Evolutionary conservation across 2,329 filamentous ascomycete species (phyloP), one percentile per base, ranked within the genome.

Genomic region (Fusarium sp.): DNA sequence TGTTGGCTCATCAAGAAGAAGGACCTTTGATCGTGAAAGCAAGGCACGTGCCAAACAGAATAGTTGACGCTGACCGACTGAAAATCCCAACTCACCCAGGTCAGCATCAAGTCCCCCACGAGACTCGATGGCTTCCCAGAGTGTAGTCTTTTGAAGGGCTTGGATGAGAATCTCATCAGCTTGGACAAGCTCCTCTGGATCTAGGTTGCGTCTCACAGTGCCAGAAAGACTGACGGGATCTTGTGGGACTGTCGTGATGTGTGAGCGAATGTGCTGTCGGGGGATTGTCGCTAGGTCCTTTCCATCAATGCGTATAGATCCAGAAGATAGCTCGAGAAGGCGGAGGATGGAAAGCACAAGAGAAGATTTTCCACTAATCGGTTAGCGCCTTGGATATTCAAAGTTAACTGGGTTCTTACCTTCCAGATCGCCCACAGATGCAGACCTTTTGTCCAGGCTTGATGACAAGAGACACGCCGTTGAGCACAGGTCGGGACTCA

Each of bases 381-480:
- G 8, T 74, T 5, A 74, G 68, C 12, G 25, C 25, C 25, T 8
- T 11, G 22, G 9, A 25, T 2, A n/a, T 0, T 12, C 2, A 14
- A 0, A 5, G 0, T 0, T 3, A 14, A 5, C 12, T 20, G 4
- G 6, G 0, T 0, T 1, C 22, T 22, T 63, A 67, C 72, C 72
- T 74, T 40, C 87, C 87, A 7, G 85, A 88, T 0, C 87, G 85
- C 3, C 88, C 88, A 61, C 86, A 87, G 7, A 89, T 81, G 7
- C 84, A 87, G 5, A 90, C 80, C 45, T 86, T 88, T 68, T 86
- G 82, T 0, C 87, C 86, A 0, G 84, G 76, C 5, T 75, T 47
- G 6, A 81, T 66, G 0, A 38, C 45, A 2, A 82, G 64, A 6
- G 73, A 74, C 3, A 80, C 56, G 3, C 74, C 57, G 0, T 58